These are phyloP conservation scores for Lasiodiplodia sp. DNA, from an alignment of 2,329 filamentous ascomycete species.

Conservation along the genomic window DNA sequence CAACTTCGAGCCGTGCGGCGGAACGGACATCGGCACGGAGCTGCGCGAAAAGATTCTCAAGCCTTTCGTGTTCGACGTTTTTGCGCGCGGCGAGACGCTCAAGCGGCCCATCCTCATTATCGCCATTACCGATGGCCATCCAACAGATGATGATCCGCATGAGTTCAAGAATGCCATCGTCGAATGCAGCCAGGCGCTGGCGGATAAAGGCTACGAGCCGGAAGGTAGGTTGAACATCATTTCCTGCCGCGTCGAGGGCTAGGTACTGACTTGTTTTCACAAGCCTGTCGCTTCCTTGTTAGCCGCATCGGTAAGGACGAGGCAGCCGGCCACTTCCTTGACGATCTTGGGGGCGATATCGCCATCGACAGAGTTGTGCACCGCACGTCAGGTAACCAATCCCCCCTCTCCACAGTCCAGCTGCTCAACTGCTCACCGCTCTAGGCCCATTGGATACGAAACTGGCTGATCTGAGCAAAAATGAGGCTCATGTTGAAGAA, in stretches of 20 bases:
- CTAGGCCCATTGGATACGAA: not conserved
- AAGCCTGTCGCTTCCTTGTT: no score
- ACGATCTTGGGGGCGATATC: no score
- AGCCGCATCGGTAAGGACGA: no score
- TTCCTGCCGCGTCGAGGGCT: no score
- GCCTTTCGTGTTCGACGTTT: not conserved
- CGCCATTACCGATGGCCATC: not conserved
- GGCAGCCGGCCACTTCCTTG: no score
- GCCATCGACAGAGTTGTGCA: no score
- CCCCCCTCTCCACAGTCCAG: no score
- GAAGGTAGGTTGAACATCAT: no score
- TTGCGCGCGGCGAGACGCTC: not conserved
- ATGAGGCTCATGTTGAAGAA: not conserved
- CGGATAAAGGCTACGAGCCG: no score
- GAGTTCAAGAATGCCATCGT: not conserved
- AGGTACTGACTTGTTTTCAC: no score
- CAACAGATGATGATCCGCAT: not conserved
- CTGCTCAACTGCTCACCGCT: no score
- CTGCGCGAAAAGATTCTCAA: not conserved
- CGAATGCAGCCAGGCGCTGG: not conserved
- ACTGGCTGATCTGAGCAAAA: not conserved
- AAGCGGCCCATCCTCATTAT: not conserved
- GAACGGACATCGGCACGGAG: not conserved
- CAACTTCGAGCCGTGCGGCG: not conserved
- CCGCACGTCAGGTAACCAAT: no score